Evolutionary conservation across 169 alveolate genomes (phyloP).

Genomic region (Cystoisospora suis): DNA sequence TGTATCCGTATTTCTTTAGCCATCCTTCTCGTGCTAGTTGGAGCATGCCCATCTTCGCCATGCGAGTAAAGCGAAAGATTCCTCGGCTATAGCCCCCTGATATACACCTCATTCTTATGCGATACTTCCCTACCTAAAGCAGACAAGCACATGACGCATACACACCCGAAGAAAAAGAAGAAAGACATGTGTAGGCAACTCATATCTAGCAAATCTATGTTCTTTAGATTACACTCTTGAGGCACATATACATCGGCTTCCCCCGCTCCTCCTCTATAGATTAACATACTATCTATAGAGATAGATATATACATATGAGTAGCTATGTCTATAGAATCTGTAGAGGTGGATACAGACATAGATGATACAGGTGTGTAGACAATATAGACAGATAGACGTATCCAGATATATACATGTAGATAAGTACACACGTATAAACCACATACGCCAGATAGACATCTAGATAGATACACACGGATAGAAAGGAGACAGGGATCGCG

Average conservation of each 20-base stretch:
- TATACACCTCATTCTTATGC: conserved; percentile 83
- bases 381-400: too few relatives aligned
- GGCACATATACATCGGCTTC: background rate
- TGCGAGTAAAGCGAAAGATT: conserved; percentile 80
- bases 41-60: conserved; percentile 83
- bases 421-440: background rate
- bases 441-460: too few relatives aligned
- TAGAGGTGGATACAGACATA: background rate
- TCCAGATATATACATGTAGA: background rate
- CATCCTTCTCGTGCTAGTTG: conserved; percentile 88
- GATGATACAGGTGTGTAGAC: too few relatives aligned
- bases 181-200: too few relatives aligned
- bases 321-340: background rate
- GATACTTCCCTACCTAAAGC: conserved; percentile 73
- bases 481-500: background rate
- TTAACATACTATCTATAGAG: background rate
- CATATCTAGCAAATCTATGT: too few relatives aligned
- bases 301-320: background rate
- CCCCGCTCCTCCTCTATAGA: background rate
- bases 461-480: too few relatives aligned
- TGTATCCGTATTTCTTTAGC: conserved; percentile 80
- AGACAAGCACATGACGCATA: background rate
- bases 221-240: too few relatives aligned
- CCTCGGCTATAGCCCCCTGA: conserved; percentile 84
- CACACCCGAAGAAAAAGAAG: too few relatives aligned